phyloP scores from a whole-genome alignment of 805 yeast genomes.

The Zygotorulaspora florentina region DNA sequence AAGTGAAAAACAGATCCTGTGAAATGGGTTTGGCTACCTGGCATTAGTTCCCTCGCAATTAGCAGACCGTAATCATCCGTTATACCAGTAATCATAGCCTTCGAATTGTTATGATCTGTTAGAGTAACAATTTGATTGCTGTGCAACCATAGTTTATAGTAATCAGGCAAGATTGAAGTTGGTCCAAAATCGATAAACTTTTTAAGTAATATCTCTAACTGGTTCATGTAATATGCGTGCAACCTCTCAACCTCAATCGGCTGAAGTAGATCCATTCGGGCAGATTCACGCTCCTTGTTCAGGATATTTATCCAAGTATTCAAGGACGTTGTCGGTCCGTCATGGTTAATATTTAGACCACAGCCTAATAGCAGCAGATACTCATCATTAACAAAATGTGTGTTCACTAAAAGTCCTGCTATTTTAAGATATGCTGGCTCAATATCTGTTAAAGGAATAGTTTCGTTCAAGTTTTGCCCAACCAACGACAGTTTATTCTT shows the following conservation, averaged over 20 bases:
- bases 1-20: constrained; percentile 61
- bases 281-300: constrained; percentile 46
- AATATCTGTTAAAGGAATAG: constrained; percentile 43
- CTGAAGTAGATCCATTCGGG: constrained; percentile 44
- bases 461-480: constrained; percentile 23
- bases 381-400: constrained; percentile 55
- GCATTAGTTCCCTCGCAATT: constrained; percentile 62
- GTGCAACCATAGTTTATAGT: constrained; percentile 87
- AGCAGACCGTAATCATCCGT: constrained; percentile 81
- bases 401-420: constrained; percentile 80
- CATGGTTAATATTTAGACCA: constrained; percentile 78
- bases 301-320: constrained; percentile 62
- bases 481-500: constrained; percentile 25
- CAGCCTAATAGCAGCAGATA: constrained; percentile 77
- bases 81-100: constrained; percentile 74
- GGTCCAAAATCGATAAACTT: constrained; percentile 65
- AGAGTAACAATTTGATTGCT: constrained; percentile 65
- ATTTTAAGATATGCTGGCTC: constrained; percentile 71
- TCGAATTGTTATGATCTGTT: constrained; percentile 46
- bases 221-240: constrained; percentile 59
- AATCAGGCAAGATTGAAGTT: constrained; percentile 57
- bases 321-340: constrained; percentile 90
- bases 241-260: constrained; percentile 41
- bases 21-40: constrained; percentile 36
- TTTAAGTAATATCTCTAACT: constrained; percentile 58